Evolutionary conservation across 441 rosid species (phyloP), one percentile per base, ranked within the genome.

Genomic region (Raphanus hybrid): DNA sequence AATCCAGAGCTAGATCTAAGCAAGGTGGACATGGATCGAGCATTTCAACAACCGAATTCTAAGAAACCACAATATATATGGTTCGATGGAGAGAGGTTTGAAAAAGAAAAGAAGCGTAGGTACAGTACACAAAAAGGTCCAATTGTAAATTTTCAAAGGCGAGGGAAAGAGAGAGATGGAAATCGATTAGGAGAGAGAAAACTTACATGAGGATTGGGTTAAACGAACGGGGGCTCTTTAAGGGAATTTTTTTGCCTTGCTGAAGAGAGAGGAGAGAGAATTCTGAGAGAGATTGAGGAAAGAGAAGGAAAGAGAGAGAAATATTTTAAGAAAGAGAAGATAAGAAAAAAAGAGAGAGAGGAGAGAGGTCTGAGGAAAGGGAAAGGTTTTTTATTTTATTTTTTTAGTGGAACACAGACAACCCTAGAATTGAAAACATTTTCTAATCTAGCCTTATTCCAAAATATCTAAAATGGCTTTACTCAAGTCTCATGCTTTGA

Each of bases 111-210:
- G n/a, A n/a, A n/a, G n/a, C n/a, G n/a, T 64, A 64, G 76, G 85
- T 66, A 43, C 64, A 74, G 78, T 74, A 61, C 69, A 77, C 82
- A 61, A 82, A n/a, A 80, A 78, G 70, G 85, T 75, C 75, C 83
- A 67, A 86, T 89, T 90, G 86, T 82, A 79, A 84, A 59, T 29
- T 81, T 82, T 86, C 83, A 71, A 78, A 80, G 73, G 81, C 83
- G 75, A 81, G 82, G 83, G 75, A 72, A 75, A 76, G 75, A 64
- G 78, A 58, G 69, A 74, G 67, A 26, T 32, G 73, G 64, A 73
- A 73, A 78, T 78, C 67, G 75, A 79, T 75, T 59, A 82, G 86
- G 92, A 87, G 89, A 93, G 96, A 91, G 91, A 87, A 84, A 90
- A 87, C 94, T 90, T 89, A 91, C 97, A 84, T 86, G 86, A 84